Evolutionary conservation across 257 asterid species (phyloP).

Genomic region (Avicennia marina): DNA sequence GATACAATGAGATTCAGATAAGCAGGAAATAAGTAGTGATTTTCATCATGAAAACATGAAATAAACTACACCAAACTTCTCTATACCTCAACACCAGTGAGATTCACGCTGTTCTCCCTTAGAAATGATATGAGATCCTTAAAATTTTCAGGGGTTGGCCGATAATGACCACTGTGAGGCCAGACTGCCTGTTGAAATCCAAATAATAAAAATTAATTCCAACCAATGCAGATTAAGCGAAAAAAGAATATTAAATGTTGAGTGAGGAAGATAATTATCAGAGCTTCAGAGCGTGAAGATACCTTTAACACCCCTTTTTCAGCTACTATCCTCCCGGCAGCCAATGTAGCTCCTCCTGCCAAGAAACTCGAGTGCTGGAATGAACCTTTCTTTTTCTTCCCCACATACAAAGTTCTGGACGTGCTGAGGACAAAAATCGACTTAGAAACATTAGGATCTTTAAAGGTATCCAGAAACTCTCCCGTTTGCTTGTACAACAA

Average conservation of each 20-base stretch:
- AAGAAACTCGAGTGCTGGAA: slow-evolving; percentile 44
- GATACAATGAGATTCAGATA: neutral
- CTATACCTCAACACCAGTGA: slow-evolving; percentile 62
- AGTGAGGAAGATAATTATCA: too few species aligned
- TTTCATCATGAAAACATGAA: slow-evolving; percentile 5
- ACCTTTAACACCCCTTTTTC: slow-evolving; percentile 79
- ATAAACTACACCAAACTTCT: neutral
- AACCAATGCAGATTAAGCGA: too few species aligned
- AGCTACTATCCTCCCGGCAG: slow-evolving; percentile 81
- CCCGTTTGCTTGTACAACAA: slow-evolving; percentile 45
- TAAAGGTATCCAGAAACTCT: slow-evolving; percentile 17
- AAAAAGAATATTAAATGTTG: too few species aligned
- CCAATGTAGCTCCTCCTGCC: slow-evolving; percentile 84
- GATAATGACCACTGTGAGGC: slow-evolving; percentile 98
- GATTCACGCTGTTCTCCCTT: slow-evolving; percentile 59
- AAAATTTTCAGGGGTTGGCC: slow-evolving; percentile 83
- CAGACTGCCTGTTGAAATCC: slow-evolving; percentile 68
- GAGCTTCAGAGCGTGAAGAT: slow-evolving; percentile 2
- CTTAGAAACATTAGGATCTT: slow-evolving; percentile 17
- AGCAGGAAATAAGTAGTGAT: neutral
- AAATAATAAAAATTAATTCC: neutral
- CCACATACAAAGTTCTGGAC: slow-evolving; percentile 66
- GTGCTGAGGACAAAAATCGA: slow-evolving; percentile 86
- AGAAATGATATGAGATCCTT: slow-evolving; percentile 66
- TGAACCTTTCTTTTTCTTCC: slow-evolving; percentile 73